Percentiles rank a stretch among this genome's conserved stretches.
These are phyloP conservation scores for Arthroderma sp. DNA, from an alignment of 2,329 filamentous ascomycete species.

Conservation along the genomic window DNA sequence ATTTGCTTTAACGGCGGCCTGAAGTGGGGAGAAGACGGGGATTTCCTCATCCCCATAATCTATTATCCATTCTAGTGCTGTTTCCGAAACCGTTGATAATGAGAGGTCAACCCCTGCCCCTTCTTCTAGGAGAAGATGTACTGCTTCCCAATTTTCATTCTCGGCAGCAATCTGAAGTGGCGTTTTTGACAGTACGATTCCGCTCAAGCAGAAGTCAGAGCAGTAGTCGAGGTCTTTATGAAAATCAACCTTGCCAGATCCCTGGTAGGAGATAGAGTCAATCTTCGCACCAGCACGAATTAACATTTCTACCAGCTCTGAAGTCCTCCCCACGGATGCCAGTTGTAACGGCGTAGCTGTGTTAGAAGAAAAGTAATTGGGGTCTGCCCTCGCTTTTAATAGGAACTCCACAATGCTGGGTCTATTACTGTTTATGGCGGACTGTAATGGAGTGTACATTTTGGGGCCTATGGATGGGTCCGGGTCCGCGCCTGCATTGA, in stretches of 20 bases:
- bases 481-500: conserved; percentile 10
- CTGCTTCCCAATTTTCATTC: conserved; percentile 10
- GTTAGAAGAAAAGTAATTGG: conserved; percentile 6
- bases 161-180: conserved; percentile 13
- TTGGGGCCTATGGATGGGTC: conserved; percentile 7
- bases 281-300: conserved; percentile 2
- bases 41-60: background rate
- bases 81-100: conserved; percentile 6
- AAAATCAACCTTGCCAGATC: background rate
- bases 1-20: conserved; percentile 9
- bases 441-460: conserved; percentile 10
- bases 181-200: conserved; percentile 5
- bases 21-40: conserved; percentile 10
- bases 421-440: conserved; percentile 6
- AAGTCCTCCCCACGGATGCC: background rate
- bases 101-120: conserved; percentile 13
- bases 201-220: background rate
- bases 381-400: conserved; percentile 9
- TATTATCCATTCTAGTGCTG: conserved; percentile 1
- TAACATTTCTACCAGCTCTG: conserved; percentile 4
- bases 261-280: background rate
- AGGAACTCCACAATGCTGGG: conserved; percentile 9
- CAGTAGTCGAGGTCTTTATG: background rate
- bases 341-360: background rate
- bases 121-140: conserved; percentile 13